Evolutionary conservation across 129 eudicot species (phyloP), one percentile per base, ranked within the genome.

Genomic region (Flaveria trinervia): DNA sequence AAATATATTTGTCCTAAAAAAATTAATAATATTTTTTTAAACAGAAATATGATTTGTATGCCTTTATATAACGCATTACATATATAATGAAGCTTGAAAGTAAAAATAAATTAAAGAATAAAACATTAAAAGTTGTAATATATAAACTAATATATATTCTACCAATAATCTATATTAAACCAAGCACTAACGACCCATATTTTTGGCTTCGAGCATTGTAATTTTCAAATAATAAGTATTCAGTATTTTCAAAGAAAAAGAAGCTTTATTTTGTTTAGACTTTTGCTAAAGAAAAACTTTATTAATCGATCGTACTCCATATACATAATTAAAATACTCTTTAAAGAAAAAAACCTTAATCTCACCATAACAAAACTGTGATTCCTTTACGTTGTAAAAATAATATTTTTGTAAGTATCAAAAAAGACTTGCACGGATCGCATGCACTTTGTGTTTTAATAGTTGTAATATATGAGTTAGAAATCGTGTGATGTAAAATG

Each of bases 151-250:
- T 18, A 9, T 17, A 49, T n/a, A 49, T 64, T 64, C 48, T 18
- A 12, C 49, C 20, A 50, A 26, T 72, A 28, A 72, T 54, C 55
- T n/a, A 28, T 65, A 74, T 60, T 51, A 73, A 80, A 80, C 33
- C 17, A 23, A 73, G 79, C 83, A 80, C 79, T 73, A 73, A 80
- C 17, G 61, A 43, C 62, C 83, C 79, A 54, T 41, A 43, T 73
- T 41, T 65, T 41, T 73, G 64, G 83, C 83, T 73, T 80, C 83
- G 75, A 80, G 83, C 83, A 73, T 80, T 73, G 83, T 73, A 73
- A 66, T 55, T 43, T 80, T 65, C 26, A 65, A 22, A 36, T 9
- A 1, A 7, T 52, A 54, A 11, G 9, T 33, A n/a, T 72, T 72
- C 17, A 33, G 39, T 30, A 65, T 7, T 30, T 36, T 36, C 7